phyloP scores from a whole-genome alignment of 73 alveolate species.

The Blepharisma japonicum region DNA sequence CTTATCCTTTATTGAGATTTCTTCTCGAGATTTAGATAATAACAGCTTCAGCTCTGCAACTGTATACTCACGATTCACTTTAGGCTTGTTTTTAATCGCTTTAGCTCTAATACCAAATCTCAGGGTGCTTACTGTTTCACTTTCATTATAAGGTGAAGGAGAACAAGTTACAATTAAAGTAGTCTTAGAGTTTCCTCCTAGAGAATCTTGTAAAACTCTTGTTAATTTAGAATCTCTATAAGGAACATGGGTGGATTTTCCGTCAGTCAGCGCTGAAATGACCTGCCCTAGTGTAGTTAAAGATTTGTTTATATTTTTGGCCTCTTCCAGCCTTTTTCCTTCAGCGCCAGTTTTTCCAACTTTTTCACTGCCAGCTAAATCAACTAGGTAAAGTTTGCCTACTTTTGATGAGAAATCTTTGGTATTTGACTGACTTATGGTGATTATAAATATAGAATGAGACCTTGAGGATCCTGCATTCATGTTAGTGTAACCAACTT shows the following conservation, averaged over 20 bases:
- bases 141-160: conserved; percentile 95
- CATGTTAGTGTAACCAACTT: conserved; percentile 85
- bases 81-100: conserved; percentile 91
- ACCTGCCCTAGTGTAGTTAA: conserved; percentile 74
- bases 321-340: conserved; percentile 66
- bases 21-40: too few relatives aligned
- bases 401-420: conserved; percentile 46
- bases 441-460: conserved; percentile 95
- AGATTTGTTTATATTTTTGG: conserved; percentile 69
- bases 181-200: conserved; percentile 98
- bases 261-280: conserved; percentile 65
- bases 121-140: conserved; percentile 91
- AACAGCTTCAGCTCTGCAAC: conserved; percentile 71
- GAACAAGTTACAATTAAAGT: conserved; percentile 96
- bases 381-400: conserved; percentile 73
- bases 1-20: too few relatives aligned
- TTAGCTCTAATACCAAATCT: conserved; percentile 97
- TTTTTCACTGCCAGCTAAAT: conserved; percentile 82
- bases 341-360: conserved; percentile 67
- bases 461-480: conserved; percentile 91
- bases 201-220: conserved; percentile 88
- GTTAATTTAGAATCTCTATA: conserved; percentile 79
- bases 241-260: conserved; percentile 64
- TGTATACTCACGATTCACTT: conserved; percentile 94
- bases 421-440: conserved; percentile 82